Percentiles rank a stretch among this genome's conserved stretches.
Conservation (phyloP, 768 basidiomycete genomes). For the Rhizopogon salebrosus region DNA sequence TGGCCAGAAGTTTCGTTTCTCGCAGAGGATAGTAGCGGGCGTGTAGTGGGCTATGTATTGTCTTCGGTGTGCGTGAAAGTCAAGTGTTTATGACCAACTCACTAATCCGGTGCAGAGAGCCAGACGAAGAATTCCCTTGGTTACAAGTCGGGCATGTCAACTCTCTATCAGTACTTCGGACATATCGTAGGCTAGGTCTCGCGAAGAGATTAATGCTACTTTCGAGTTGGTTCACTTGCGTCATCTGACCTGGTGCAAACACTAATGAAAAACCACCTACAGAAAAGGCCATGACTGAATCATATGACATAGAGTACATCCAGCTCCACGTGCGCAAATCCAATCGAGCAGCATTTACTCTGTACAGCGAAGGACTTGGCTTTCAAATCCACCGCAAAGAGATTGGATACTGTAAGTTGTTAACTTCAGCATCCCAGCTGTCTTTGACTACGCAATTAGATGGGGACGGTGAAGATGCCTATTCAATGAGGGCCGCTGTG, state of each 20-base stretch:
- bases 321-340: slow-evolving; percentile 26
- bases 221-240: slow-evolving; percentile 14
- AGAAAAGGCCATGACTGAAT: slow-evolving; percentile 22
- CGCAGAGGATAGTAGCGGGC: slow-evolving; percentile 43
- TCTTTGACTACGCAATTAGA: slow-evolving; percentile 11
- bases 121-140: slow-evolving; percentile 9
- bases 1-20: slow-evolving; percentile 55
- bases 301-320: slow-evolving; percentile 13
- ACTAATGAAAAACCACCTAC: background rate
- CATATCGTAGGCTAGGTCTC: slow-evolving; percentile 25
- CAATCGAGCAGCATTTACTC: slow-evolving; percentile 16
- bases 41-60: slow-evolving; percentile 53
- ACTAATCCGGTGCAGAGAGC: slow-evolving; percentile 15
- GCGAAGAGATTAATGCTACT: slow-evolving; percentile 22
- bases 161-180: slow-evolving; percentile 22
- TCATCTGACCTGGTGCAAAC: background rate
- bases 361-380: slow-evolving; percentile 21
- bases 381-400: slow-evolving; percentile 13
- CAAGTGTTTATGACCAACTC: background rate
- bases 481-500: slow-evolving; percentile 12
- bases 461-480: slow-evolving; percentile 21
- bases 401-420: slow-evolving; percentile 20
- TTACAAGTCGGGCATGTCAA: slow-evolving; percentile 22
- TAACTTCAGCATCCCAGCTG: background rate
- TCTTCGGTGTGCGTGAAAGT: slow-evolving; percentile 42